phyloP scores from a whole-genome alignment of 768 basidiomycete genomes.

The Dendrothele bispora region DNA sequence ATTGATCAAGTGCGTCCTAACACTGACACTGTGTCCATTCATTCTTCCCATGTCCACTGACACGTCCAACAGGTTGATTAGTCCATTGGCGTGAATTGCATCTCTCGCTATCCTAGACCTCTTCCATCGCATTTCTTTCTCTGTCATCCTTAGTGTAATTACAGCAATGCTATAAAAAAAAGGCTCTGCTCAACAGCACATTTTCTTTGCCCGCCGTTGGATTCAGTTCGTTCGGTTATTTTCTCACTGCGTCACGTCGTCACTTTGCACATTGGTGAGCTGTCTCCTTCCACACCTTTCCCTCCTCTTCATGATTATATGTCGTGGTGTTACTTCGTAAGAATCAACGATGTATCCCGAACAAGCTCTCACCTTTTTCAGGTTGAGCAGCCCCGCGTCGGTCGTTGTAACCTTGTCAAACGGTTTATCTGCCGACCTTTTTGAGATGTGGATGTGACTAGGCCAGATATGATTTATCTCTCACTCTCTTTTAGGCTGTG shows the following conservation, averaged over 20 bases:
- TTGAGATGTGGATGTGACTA: conserved; percentile 62
- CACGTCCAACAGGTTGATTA: conserved; percentile 71
- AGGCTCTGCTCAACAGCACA: neutral
- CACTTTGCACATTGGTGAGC: conserved; percentile 27
- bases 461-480: conserved; percentile 81
- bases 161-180: neutral
- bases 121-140: neutral
- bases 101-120: neutral
- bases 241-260: neutral
- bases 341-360: conserved; percentile 30
- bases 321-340: conserved; percentile 60
- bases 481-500: neutral
- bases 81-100: conserved; percentile 77
- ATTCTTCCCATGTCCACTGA: conserved; percentile 6
- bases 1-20: conserved; percentile 92
- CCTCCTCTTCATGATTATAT: conserved; percentile 49
- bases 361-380: conserved; percentile 15
- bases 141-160: neutral
- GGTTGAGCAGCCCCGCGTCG: conserved; percentile 9
- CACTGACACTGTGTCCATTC: neutral
- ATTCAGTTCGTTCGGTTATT: too few relatives aligned
- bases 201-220: too few relatives aligned
- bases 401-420: conserved; percentile 47
- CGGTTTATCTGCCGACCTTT: conserved; percentile 46
- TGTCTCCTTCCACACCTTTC: conserved; percentile 1